phyloP scores from a whole-genome alignment of 257 asterid genomes.

The Nicotiana benthamiana region DNA sequence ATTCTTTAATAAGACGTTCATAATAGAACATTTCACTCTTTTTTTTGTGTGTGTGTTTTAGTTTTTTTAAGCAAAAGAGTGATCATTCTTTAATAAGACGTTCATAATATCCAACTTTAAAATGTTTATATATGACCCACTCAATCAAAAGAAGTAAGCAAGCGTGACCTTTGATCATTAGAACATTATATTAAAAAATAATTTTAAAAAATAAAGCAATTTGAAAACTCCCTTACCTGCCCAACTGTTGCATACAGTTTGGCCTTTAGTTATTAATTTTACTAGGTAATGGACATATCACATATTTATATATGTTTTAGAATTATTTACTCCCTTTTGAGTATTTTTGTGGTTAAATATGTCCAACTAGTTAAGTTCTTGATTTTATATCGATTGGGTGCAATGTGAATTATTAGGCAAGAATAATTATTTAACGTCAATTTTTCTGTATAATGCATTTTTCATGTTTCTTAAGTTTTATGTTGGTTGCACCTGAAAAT shows the following conservation, averaged over 20 bases:
- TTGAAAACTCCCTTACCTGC: neutral
- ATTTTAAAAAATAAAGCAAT: neutral
- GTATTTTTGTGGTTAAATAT: too few relatives aligned
- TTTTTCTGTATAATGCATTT: neutral
- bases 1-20: neutral
- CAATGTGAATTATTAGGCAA: neutral
- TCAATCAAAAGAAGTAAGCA: neutral
- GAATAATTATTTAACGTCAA: neutral
- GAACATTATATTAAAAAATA: neutral
- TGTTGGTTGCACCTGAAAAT: neutral
- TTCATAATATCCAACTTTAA: neutral
- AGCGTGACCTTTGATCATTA: neutral
- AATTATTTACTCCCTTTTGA: too few relatives aligned
- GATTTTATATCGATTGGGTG: too few relatives aligned
- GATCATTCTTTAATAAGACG: too few relatives aligned
- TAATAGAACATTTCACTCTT: neutral
- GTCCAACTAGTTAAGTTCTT: too few relatives aligned
- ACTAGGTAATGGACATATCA: too few relatives aligned
- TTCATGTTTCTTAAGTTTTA: neutral
- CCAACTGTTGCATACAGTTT: neutral
- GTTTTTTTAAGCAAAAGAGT: neutral
- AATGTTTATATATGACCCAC: neutral
- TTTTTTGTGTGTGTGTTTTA: neutral
- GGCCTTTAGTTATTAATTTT: neutral
- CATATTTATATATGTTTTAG: too few relatives aligned